A percentile compares a stretch with the other conserved stretches of the same genome.
These are phyloP conservation scores for Hamamelis virginiana DNA, from an alignment of 164 flowering plant species.

Conservation along the genomic window DNA sequence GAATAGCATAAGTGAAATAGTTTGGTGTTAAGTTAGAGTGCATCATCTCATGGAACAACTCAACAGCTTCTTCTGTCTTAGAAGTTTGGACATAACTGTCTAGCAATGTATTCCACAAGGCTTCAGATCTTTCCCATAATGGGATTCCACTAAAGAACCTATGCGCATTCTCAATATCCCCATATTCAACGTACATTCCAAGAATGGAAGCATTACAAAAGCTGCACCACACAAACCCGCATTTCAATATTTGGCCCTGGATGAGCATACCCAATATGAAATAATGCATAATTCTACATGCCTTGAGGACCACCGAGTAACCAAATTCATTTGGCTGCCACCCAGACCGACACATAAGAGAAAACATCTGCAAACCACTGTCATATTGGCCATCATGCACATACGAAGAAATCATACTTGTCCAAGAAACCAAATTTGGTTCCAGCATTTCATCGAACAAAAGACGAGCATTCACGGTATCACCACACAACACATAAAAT, in stretches of 20 bases:
- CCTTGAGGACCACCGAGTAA: conserved; percentile 14
- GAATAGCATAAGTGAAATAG: conserved; percentile 8
- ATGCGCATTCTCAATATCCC: not conserved
- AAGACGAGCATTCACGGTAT: not conserved
- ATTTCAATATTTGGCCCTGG: conserved; percentile 3
- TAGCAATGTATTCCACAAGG: conserved; percentile 18
- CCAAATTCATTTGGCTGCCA: conserved; percentile 12
- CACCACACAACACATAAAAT: not conserved
- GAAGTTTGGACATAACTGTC: conserved; percentile 6
- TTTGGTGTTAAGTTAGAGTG: not conserved
- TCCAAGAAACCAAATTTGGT: too few species aligned
- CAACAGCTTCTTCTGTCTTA: conserved; percentile 3
- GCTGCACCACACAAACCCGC: conserved; percentile 5
- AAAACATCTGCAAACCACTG: not conserved
- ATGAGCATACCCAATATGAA: conserved; percentile 8
- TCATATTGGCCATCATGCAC: too few species aligned
- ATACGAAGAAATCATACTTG: too few species aligned
- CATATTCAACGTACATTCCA: conserved; percentile 1
- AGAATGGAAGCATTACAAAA: conserved; percentile 8
- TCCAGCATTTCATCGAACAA: conserved; percentile 11
- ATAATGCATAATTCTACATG: conserved; percentile 9
- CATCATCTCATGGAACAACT: conserved; percentile 12
- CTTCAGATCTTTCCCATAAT: conserved; percentile 1
- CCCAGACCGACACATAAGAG: conserved; percentile 8
- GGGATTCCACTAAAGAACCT: conserved; percentile 6